Evolutionary conservation across 768 basidiomycete genomes (phyloP), one percentile per base, ranked within the genome.

Genomic region (Trichaptum fuscoviolaceum): DNA sequence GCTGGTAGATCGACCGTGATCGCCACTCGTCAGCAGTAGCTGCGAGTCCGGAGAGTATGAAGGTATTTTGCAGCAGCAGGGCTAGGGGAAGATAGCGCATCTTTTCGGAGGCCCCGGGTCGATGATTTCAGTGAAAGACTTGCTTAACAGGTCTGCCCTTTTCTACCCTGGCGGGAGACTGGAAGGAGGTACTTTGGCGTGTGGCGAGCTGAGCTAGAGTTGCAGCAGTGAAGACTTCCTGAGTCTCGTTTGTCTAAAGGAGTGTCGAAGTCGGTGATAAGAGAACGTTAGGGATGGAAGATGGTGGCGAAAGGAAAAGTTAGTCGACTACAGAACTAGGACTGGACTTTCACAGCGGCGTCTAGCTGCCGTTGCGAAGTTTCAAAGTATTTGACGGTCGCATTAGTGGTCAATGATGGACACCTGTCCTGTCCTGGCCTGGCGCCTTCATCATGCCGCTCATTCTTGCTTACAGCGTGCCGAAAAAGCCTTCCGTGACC

Each of bases 1-100:
- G 63, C 81, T 83, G 64, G 72, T 87, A 87, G 69, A 87, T 85
- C 17, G 85, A 79, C 23, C 83, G 77, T 63, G 78, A 77, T 64
- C 81, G 81, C 86, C 84, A 85, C 23, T 80, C 73, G n/a, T 80
- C 77, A 7, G 81, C 79, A 63, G 79, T 78, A 1, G 81, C 81
- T 9, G 81, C 79, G 35, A 52, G 65, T 69, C 68, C 69, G 36
- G 57, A 52, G 42, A 52, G 42, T 52, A 52, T 52, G 42, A 52
- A 52, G 3, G 42, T 12, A 52, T 52, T 52, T 20, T 52, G 42
- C 2, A 52, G 42, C 15, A 52, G 20, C 42, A 52, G 42, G 15
- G 42, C 42, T 12, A 20, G 42, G 20, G 2, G 42, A 52, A 52
- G 42, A 12, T 20, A 52, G 42, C 42, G 42, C 42, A 52, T 52